Base-by-base conservation (phyloP, 23 red algal species). In the Gracilariopsis chorda region DNA sequence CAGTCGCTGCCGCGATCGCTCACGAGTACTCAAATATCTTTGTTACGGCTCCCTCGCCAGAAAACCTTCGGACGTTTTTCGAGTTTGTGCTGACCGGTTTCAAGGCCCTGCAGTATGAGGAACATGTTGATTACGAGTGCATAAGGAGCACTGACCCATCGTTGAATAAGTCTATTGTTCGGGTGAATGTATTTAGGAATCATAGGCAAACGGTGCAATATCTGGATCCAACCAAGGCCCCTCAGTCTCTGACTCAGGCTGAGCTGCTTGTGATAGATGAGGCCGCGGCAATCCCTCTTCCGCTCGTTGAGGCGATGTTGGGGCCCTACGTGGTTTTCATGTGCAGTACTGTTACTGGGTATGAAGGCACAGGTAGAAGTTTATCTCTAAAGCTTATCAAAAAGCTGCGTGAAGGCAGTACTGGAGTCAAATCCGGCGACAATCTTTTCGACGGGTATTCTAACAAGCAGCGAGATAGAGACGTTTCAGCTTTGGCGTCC, bases 201-300 rank as follows among this genome's bases (percentile, higher is more conserved):
- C 61, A 84, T 32, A 51, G 84, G 19, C 93, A 93, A 67, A 87
- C 88, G 9, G 83, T 98, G 25, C 89, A 90, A n/a, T 98, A 98
- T 64, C 35, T 98, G 9, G 83, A 88, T 51, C 96, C 96, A 23
- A 57, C 39, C 23, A 93, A 90, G 24, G 92, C 93, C 8, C 51
- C 86, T 28, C 44, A 64, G 20, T 80, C 73, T 30, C 43, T 83
- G 16, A 39, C 88, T 16, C 64, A 76, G 37, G 90, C 90, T 44
- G 96, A 98, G 49, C 86, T 98, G 35, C 70, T 98, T 3, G 92
- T 98, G 7, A 93, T 98, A 27, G 96, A 98, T 73, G 96, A 98
- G 70, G 96, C 96, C 28, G 96, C 96, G 19, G 96, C 96, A 2
- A 98, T 98, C 48, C 96, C 96, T 35, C 67, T 98, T 23, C 92